phyloP scores from a whole-genome alignment of 1,284 basidiomycete genomes.

The Ceratorhiza oryzae-sativae region DNA sequence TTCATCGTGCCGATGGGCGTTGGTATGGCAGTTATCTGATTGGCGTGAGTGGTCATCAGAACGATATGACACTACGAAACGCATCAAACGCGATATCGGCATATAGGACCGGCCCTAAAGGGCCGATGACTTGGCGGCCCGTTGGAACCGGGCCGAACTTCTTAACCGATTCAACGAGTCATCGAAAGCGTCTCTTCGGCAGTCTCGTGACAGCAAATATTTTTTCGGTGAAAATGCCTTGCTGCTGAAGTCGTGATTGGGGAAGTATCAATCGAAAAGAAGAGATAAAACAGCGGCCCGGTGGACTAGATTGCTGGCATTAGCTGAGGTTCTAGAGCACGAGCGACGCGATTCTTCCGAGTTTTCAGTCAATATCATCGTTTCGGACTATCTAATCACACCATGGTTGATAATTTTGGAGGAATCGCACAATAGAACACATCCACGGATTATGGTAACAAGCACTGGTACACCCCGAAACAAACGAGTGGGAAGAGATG shows the following conservation, averaged over 20 bases:
- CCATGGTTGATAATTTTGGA: neutral
- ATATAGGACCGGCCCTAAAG: neutral
- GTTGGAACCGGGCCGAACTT: neutral
- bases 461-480: slow-evolving; percentile 1
- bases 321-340: neutral
- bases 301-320: neutral
- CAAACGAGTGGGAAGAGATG: neutral
- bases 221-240: neutral
- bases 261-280: neutral
- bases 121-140: slow-evolving; percentile 10
- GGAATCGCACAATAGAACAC: neutral
- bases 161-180: neutral
- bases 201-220: neutral
- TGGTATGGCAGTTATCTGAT: neutral
- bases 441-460: neutral
- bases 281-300: neutral
- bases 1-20: neutral
- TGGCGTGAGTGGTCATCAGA: neutral
- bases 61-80: slow-evolving; percentile 2
- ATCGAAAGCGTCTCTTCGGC: too few species aligned
- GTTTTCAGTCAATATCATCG: neutral
- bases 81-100: neutral
- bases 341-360: slow-evolving; percentile 26
- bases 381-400: neutral
- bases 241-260: neutral